Conservation (phyloP, 352 stramenopile genomes). For the Phytophthora capsici region DNA sequence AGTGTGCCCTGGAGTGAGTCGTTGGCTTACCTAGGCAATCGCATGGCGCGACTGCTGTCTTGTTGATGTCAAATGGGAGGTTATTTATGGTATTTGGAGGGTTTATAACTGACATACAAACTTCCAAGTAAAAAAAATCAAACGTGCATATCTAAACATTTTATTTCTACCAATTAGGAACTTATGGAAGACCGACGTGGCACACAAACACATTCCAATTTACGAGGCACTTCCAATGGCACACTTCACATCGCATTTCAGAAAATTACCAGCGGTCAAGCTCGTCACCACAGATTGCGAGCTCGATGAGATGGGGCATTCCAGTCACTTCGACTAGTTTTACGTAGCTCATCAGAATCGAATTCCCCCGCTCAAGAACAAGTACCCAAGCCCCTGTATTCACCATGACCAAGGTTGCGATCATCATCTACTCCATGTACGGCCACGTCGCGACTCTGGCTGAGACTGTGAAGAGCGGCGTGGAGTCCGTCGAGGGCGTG, state of each 20-base stretch:
- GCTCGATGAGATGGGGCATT: background rate
- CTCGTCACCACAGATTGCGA: background rate
- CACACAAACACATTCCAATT: background rate
- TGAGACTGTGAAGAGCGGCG: constrained; percentile 65
- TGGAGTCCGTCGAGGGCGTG: constrained; percentile 59
- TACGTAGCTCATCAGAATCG: constrained; percentile 24
- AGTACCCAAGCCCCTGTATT: background rate
- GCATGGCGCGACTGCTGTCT: constrained; percentile 34
- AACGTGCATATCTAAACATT: background rate
- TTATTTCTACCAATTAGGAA: no score
- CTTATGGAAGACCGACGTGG: no score
- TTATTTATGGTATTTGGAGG: background rate
- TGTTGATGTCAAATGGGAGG: constrained; percentile 27
- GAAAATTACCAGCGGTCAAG: background rate
- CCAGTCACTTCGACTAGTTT: background rate
- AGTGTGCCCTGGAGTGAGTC: constrained; percentile 36
- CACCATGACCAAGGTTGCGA: constrained; percentile 65
- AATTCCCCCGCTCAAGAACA: constrained; percentile 9
- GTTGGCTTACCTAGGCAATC: constrained; percentile 32
- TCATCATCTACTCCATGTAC: constrained; percentile 87
- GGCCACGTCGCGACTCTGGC: constrained; percentile 77
- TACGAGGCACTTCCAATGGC: background rate
- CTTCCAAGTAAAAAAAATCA: no score
- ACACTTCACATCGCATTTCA: background rate
- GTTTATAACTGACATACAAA: no score